These are phyloP conservation scores for Phialophora chinensis DNA, from an alignment of 2,329 filamentous ascomycete genomes.

Conservation along the genomic window DNA sequence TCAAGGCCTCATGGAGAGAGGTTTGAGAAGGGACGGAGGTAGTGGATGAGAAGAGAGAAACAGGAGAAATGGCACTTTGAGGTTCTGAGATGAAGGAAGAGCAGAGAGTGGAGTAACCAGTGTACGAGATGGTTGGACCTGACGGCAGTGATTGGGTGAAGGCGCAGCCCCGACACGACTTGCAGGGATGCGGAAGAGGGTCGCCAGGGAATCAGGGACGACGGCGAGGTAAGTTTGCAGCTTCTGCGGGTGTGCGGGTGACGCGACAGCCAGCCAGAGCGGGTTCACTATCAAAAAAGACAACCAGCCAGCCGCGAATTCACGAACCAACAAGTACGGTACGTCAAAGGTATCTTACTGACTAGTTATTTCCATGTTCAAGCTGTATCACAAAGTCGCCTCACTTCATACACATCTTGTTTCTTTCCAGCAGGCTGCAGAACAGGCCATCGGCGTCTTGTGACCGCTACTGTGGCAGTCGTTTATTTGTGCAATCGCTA, in stretches of 20 bases:
- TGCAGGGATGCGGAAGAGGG: conserved; percentile 29
- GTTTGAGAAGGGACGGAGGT: conserved; percentile 22
- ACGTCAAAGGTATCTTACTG: conserved; percentile 4
- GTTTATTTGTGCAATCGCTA: conserved; percentile 21
- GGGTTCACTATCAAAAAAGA: conserved; percentile 6
- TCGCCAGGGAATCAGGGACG: conserved; percentile 29
- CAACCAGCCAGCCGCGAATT: conserved; percentile 16
- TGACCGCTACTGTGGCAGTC: conserved; percentile 26
- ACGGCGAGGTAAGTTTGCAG: conserved; percentile 26
- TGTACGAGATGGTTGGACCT: conserved; percentile 32
- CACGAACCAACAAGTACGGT: conserved; percentile 11
- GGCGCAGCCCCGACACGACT: conserved; percentile 33
- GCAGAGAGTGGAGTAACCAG: conserved; percentile 33
- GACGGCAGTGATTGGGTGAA: conserved; percentile 34
- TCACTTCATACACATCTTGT: conserved; percentile 3
- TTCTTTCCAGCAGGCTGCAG: conserved; percentile 8
- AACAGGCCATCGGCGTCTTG: conserved; percentile 6
- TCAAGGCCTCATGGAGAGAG: conserved; percentile 32
- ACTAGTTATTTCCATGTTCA: conserved; percentile 6
- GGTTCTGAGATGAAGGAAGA: conserved; percentile 30
- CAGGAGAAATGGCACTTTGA: conserved; percentile 25
- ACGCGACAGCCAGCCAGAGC: conserved; percentile 25
- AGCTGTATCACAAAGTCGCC: conserved; percentile 18
- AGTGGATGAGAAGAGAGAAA: conserved; percentile 31
- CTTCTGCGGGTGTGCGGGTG: conserved; percentile 29